Percentiles rank a stretch among this genome's conserved stretches.
Conservation (phyloP, 306 rosid species). For the Cucurbita argyrosperma region DNA sequence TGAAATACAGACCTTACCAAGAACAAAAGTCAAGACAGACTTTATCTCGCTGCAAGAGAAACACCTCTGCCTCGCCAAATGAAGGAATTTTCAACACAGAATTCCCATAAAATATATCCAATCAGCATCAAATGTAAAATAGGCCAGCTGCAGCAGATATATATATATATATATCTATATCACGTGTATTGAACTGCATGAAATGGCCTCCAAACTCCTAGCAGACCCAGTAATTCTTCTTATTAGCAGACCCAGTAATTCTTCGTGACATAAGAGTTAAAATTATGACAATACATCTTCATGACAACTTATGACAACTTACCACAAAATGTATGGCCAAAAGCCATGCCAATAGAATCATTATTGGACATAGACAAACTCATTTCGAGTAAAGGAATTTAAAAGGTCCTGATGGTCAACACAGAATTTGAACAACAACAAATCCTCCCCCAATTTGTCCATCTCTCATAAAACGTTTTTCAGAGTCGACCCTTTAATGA, state of each 20-base stretch:
- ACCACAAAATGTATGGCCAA: too few species aligned
- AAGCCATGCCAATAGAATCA: background rate
- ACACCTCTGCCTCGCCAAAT: conserved; percentile 73
- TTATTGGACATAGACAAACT: background rate
- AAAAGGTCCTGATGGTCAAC: background rate
- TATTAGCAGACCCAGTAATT: background rate
- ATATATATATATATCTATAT: too few species aligned
- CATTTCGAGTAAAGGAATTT: background rate
- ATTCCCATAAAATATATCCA: background rate
- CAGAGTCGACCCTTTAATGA: background rate
- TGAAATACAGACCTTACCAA: background rate
- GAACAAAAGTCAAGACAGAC: background rate
- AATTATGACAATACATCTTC: too few species aligned
- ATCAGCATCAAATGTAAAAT: background rate
- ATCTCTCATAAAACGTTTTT: background rate
- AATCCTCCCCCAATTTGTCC: background rate
- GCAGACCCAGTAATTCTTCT: background rate
- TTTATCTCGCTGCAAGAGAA: conserved; percentile 23
- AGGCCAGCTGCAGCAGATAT: background rate
- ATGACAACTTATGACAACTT: too few species aligned
- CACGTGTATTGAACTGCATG: background rate
- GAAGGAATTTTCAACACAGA: conserved; percentile 33
- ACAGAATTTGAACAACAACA: background rate
- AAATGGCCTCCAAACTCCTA: background rate
- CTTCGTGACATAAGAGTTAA: background rate